phyloP scores from a whole-genome alignment of 1,139 yeast genomes.

The Meyerozyma carpophila region DNA sequence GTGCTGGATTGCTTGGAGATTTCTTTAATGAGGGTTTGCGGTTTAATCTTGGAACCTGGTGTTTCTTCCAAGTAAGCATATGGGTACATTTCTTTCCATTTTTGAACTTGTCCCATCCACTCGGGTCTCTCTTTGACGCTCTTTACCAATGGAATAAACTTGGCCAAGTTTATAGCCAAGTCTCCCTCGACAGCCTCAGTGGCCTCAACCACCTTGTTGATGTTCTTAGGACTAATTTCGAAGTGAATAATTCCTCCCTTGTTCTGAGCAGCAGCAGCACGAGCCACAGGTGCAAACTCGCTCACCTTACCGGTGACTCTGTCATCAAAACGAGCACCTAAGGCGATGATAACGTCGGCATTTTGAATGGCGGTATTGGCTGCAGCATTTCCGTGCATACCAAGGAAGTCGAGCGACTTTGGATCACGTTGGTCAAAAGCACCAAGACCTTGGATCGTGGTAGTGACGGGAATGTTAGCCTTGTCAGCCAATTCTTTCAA shows the following conservation, averaged over 20 bases:
- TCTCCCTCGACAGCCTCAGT: slow-evolving; percentile 98
- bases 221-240: slow-evolving; percentile 93
- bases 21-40: slow-evolving; percentile 84
- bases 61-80: slow-evolving; percentile 73
- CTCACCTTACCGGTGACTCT: slow-evolving; percentile 87
- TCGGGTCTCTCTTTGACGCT: slow-evolving; percentile 60
- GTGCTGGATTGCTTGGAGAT: slow-evolving; percentile 66
- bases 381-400: slow-evolving; percentile 97
- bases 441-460: slow-evolving; percentile 91
- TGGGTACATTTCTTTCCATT: slow-evolving; percentile 87
- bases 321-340: slow-evolving; percentile 97
- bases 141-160: slow-evolving; percentile 66
- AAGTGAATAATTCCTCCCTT: slow-evolving; percentile 97
- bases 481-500: slow-evolving; percentile 83
- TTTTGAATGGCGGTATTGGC: slow-evolving; percentile 92
- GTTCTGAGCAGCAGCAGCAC: slow-evolving; percentile 76
- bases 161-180: slow-evolving; percentile 69
- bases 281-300: slow-evolving; percentile 92
- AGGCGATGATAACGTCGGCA: slow-evolving; percentile 88
- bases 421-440: slow-evolving; percentile 90
- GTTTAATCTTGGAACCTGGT: slow-evolving; percentile 79
- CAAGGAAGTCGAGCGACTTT: slow-evolving; percentile 90
- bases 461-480: slow-evolving; percentile 92
- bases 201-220: slow-evolving; percentile 95
- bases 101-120: slow-evolving; percentile 70